A percentile compares a stretch with the other conserved stretches of the same genome.
Conservation (phyloP, 139 green algal species). For the Chlorella ohadii region DNA sequence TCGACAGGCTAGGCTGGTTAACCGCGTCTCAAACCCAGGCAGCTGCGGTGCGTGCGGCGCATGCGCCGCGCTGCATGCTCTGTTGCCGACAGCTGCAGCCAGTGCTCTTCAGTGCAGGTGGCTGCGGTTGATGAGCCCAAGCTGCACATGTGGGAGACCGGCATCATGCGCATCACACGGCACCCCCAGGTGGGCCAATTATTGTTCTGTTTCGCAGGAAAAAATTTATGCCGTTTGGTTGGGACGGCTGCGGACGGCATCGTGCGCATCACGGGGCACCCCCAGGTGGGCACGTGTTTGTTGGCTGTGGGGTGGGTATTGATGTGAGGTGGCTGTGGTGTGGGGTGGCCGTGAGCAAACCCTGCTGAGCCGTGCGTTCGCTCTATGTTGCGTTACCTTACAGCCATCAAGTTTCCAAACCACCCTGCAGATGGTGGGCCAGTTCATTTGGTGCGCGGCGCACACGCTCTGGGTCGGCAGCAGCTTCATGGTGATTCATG, state of each 20-base stretch:
- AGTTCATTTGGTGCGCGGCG: constrained; percentile 90
- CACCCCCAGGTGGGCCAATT: constrained; percentile 71
- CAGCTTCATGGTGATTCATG: constrained; percentile 84
- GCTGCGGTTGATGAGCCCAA: constrained; percentile 96
- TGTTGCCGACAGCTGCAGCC: too few species aligned
- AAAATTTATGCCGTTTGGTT: background rate
- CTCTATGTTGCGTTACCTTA: too few species aligned
- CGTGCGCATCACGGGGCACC: constrained; percentile 92
- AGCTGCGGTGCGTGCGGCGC: too few species aligned
- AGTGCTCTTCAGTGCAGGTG: constrained; percentile 63
- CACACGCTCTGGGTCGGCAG: constrained; percentile 95
- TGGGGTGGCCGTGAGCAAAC: too few species aligned
- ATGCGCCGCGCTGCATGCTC: too few species aligned
- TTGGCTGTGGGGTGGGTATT: too few species aligned
- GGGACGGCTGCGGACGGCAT: constrained; percentile 60
- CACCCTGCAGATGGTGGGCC: constrained; percentile 64
- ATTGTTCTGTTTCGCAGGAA: background rate
- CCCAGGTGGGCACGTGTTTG: constrained; percentile 76
- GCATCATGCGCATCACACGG: constrained; percentile 93
- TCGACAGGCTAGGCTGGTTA: too few species aligned
- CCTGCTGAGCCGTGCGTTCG: too few species aligned
- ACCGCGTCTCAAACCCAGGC: too few species aligned
- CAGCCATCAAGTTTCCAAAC: too few species aligned
- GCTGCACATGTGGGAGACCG: constrained; percentile 98
- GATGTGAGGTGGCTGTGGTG: background rate